Evolutionary conservation across 2,329 filamentous ascomycete genomes (phyloP).

Genomic region (Fusarium musae): DNA sequence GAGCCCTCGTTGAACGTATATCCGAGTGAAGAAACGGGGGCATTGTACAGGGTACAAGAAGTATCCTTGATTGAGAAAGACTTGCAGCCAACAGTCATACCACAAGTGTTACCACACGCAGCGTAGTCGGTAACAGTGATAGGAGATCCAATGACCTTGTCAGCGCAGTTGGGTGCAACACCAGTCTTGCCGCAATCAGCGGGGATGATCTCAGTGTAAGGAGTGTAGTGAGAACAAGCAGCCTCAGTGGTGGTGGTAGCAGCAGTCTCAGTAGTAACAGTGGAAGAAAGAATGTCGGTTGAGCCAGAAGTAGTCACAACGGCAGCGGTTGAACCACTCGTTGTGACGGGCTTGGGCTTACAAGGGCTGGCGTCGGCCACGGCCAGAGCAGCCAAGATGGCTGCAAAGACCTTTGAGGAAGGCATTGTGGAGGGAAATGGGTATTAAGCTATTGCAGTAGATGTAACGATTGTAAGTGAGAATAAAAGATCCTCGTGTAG

Average conservation of each 20-base stretch:
- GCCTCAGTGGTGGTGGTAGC: conserved; percentile 23
- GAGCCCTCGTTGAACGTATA: background rate
- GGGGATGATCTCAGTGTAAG: background rate
- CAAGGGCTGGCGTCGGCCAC: conserved; percentile 27
- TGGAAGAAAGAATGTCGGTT: conserved; percentile 12
- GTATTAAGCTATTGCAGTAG: conserved; percentile 13
- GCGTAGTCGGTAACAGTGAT: background rate
- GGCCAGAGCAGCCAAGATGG: conserved; percentile 33
- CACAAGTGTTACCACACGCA: conserved; percentile 26
- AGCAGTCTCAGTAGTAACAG: conserved; percentile 9
- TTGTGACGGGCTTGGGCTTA: conserved; percentile 28
- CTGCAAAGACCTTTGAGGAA: conserved; percentile 35
- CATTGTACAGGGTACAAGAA: conserved; percentile 18
- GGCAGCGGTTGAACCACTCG: conserved; percentile 12
- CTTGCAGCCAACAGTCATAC: conserved; percentile 29
- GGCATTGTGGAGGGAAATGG: conserved; percentile 9
- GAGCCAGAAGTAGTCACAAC: conserved; percentile 19
- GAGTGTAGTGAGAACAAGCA: conserved; percentile 25
- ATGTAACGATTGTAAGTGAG: conserved; percentile 23
- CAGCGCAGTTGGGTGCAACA: background rate
- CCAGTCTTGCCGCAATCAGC: conserved; percentile 17
- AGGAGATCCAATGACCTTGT: conserved; percentile 3
- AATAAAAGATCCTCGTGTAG: background rate
- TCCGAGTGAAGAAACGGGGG: background rate
- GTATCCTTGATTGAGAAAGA: conserved; percentile 21